phyloP scores from a whole-genome alignment of 495 filamentous ascomycete species.

The Ramalina intermedia region DNA sequence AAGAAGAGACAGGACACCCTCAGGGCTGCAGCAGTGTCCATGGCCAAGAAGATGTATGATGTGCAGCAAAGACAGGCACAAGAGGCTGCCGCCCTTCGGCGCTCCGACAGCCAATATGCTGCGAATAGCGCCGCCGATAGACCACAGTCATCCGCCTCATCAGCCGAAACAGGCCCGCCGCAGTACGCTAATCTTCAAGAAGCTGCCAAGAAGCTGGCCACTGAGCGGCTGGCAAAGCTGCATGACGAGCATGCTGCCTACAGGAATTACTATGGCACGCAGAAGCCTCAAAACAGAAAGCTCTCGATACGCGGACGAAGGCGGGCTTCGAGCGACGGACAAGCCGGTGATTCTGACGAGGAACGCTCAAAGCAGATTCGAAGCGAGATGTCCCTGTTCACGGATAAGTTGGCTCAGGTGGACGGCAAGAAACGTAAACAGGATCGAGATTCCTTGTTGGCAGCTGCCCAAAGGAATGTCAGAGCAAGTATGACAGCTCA shows the following conservation, averaged over 20 bases:
- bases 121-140: slow-evolving; percentile 28
- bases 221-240: slow-evolving; percentile 67
- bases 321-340: slow-evolving; percentile 57
- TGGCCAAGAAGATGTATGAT: slow-evolving; percentile 76
- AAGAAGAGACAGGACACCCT: slow-evolving; percentile 53
- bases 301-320: slow-evolving; percentile 39
- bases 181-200: slow-evolving; percentile 58
- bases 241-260: slow-evolving; percentile 56
- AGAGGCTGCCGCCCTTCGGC: slow-evolving; percentile 17
- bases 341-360: slow-evolving; percentile 45
- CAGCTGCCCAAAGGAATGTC: slow-evolving; percentile 73
- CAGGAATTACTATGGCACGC: slow-evolving; percentile 58
- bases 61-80: slow-evolving; percentile 44
- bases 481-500: slow-evolving; percentile 59
- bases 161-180: slow-evolving; percentile 23
- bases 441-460: slow-evolving; percentile 62
- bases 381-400: slow-evolving; percentile 66
- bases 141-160: slow-evolving; percentile 19
- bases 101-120: slow-evolving; percentile 21
- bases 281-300: slow-evolving; percentile 29
- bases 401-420: slow-evolving; percentile 48
- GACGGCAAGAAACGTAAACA: slow-evolving; percentile 59
- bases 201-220: slow-evolving; percentile 67
- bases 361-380: slow-evolving; percentile 56
- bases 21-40: slow-evolving; percentile 67